Evolutionary conservation across 2,329 filamentous ascomycete genomes (phyloP), one percentile per base, ranked within the genome.

Genomic region (Botrytis medusae): DNA sequence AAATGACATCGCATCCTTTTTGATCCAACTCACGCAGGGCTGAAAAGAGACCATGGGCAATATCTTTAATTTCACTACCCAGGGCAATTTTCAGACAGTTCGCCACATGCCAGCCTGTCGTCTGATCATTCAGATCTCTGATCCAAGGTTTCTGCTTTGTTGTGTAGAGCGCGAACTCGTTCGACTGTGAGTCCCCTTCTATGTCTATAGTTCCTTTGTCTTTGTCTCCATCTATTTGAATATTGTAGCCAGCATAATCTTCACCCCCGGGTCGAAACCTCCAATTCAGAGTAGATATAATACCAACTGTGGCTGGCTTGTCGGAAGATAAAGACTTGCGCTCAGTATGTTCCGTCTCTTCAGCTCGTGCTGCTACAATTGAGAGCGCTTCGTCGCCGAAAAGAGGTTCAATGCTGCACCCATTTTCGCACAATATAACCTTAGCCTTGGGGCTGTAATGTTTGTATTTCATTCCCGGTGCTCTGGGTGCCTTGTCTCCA

Each of bases 381-480:
- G 69, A 65, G 12, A 64, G 48, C 3, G 61, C 42, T 72, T 72
- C 69, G 25, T 65, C 37, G 12, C 37, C 60, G 34, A 72, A 48
- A 32, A 57, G 37, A 42, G 14, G 60, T 51, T 29, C 69, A 54
- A n/a, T 54, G 2, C 22, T 8, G 46, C 44, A 12, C n/a, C 44
- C 60, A 40, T 88, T 83, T 81, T 97, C 93, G 80, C 94, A 97
- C 2, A 98, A 85, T 22, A 97, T 85, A 2, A 99, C 95, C 63
- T 87, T 90, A 1, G 96, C 97, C 81, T 91, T 93, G 1, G 96
- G 96, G 61, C 95, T 97, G 80, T 99, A 99, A 81, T 99, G 96
- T 81, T 96, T 93, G 82, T 99, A 99, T 83, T 99, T 99, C 96
- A 99, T 99, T 1, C 96, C 96, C 0, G 96, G 96, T 0, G 96